These are phyloP conservation scores for Knufia petricola DNA, from an alignment of 2,329 filamentous ascomycete species.

Conservation along the genomic window DNA sequence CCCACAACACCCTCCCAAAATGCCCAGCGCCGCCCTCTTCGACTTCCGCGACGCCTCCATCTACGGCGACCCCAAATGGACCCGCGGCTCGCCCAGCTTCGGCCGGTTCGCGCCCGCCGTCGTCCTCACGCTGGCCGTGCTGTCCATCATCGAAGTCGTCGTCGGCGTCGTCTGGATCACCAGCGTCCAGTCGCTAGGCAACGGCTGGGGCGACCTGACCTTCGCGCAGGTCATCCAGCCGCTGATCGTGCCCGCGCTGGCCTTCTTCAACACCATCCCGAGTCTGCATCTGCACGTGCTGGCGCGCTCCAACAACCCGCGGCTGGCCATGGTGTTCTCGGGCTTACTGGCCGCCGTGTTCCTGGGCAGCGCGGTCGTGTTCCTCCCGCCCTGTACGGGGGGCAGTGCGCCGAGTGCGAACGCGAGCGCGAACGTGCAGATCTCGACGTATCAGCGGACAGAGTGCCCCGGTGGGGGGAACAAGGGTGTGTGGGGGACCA, in stretches of 20 bases:
- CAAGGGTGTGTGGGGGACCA: conserved; percentile 16
- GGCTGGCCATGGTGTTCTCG: conserved; percentile 19
- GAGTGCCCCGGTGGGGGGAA: conserved; percentile 17
- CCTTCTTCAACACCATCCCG: conserved; percentile 22
- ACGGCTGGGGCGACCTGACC: conserved; percentile 6
- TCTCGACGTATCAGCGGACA: conserved; percentile 12
- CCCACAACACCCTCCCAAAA: conserved; percentile 14
- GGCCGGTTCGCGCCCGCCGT: conserved; percentile 16
- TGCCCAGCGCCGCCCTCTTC: neutral
- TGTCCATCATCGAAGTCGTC: conserved; percentile 21
- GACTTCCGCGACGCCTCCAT: conserved; percentile 19
- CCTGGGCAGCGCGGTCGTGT: conserved; percentile 17
- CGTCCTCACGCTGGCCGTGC: conserved; percentile 14
- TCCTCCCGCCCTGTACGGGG: conserved; percentile 13
- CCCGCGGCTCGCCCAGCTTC: conserved; percentile 12
- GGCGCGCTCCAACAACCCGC: conserved; percentile 18
- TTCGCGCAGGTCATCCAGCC: conserved; percentile 20
- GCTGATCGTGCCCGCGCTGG: conserved; percentile 18
- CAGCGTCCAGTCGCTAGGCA: conserved; percentile 2
- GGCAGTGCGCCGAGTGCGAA: conserved; percentile 2
- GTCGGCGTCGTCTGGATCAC: conserved; percentile 20
- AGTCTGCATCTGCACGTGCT: conserved; percentile 20
- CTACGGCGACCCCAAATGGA: conserved; percentile 19
- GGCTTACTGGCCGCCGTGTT: conserved; percentile 12
- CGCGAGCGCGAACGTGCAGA: neutral